phyloP scores from a whole-genome alignment of 768 basidiomycete species.

The Dioszegia crocea region DNA sequence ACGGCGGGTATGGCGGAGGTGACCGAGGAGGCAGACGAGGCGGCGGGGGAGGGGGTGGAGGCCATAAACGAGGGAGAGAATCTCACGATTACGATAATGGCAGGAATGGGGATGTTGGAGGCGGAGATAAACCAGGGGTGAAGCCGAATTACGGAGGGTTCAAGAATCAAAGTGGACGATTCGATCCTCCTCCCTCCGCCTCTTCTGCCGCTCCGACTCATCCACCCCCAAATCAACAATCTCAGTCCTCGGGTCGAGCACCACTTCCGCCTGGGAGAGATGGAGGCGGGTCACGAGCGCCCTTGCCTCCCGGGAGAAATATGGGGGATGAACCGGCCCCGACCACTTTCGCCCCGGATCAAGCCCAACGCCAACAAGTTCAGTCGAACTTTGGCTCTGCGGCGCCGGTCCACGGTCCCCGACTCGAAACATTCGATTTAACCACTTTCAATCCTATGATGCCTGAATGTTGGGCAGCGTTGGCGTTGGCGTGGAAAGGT shows the following conservation, averaged over 20 bases:
- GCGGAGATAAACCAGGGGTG: background rate
- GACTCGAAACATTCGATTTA: constrained; percentile 31
- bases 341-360: background rate
- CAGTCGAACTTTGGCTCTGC: background rate
- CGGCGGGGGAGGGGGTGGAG: constrained; percentile 3
- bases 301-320: constrained; percentile 8
- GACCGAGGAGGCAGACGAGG: background rate
- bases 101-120: too few species aligned
- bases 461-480: constrained; percentile 22
- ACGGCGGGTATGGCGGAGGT: background rate
- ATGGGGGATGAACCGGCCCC: background rate
- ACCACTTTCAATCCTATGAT: constrained; percentile 29
- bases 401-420: background rate
- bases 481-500: constrained; percentile 31
- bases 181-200: constrained; percentile 3
- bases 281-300: background rate
- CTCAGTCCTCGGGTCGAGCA: background rate
- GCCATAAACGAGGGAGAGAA: constrained; percentile 6
- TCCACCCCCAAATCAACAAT: background rate
- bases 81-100: background rate
- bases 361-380: background rate
- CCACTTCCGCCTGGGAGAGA: constrained; percentile 1
- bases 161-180: constrained; percentile 3
- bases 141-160: constrained; percentile 7
- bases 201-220: background rate